phyloP scores from a whole-genome alignment of 2,329 filamentous ascomycete species.

The Septoria linicola region DNA sequence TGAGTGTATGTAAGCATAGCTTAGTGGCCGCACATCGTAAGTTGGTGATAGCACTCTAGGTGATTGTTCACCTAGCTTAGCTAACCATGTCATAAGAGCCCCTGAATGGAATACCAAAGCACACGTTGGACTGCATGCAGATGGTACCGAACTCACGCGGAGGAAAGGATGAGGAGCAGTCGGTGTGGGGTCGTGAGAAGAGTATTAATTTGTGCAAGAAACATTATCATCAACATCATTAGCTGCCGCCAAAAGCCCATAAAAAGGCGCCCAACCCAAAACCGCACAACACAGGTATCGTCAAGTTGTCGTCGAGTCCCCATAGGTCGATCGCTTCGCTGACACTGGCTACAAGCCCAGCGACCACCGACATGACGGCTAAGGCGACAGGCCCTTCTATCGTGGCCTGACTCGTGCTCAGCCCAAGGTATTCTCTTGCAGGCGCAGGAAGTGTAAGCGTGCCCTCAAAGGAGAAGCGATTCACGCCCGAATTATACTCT shows the following conservation, averaged over 20 bases:
- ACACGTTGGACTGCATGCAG: too few relatives aligned
- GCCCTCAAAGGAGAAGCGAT: constrained; percentile 79
- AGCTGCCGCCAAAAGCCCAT: constrained; percentile 65
- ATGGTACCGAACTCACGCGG: too few relatives aligned
- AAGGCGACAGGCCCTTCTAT: constrained; percentile 72
- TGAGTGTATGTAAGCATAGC: too few relatives aligned
- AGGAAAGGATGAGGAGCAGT: too few relatives aligned
- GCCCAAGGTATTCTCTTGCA: constrained; percentile 60
- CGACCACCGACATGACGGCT: constrained; percentile 77
- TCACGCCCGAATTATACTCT: constrained; percentile 42
- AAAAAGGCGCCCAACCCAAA: constrained; percentile 88
- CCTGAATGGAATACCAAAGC: too few relatives aligned
- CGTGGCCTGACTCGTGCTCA: constrained; percentile 58
- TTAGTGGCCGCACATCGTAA: too few relatives aligned
- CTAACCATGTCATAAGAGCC: too few relatives aligned
- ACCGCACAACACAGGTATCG: constrained; percentile 88
- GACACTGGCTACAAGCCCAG: constrained; percentile 81
- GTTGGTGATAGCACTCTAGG: too few relatives aligned
- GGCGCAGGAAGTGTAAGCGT: constrained; percentile 66
- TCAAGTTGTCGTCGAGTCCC: constrained; percentile 95
- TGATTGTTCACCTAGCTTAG: too few relatives aligned
- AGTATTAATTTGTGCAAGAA: too few relatives aligned
- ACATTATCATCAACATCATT: too few relatives aligned
- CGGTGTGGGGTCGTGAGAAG: too few relatives aligned
- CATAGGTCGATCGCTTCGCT: constrained; percentile 91